Percentiles rank a stretch among this genome's conserved stretches.
Conservation (phyloP, 148 eudicot species). For the Chenopodium berlandieri region DNA sequence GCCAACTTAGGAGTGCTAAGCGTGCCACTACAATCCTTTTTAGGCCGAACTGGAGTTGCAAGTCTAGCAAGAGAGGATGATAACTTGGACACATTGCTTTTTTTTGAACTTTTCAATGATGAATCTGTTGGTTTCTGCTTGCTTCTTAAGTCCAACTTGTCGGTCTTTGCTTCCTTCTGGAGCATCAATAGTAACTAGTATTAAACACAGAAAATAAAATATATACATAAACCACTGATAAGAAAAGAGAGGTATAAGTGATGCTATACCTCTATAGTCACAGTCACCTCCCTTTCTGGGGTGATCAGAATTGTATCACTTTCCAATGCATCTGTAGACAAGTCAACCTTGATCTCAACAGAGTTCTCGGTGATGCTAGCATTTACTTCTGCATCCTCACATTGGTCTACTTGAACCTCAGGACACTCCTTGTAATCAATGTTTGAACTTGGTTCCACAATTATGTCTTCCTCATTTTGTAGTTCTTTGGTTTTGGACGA, state of each 20-base stretch:
- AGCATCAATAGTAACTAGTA: constrained; percentile 20
- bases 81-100: constrained; percentile 36
- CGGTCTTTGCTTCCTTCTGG: constrained; percentile 35
- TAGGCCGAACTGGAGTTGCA: constrained; percentile 28
- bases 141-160: constrained; percentile 29
- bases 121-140: constrained; percentile 33
- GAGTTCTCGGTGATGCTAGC: constrained; percentile 22
- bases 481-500: constrained; percentile 12
- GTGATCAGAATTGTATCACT: constrained; percentile 16
- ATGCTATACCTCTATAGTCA: constrained; percentile 33
- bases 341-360: constrained; percentile 16
- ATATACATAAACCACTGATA: not conserved
- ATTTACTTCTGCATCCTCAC: constrained; percentile 14
- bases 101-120: constrained; percentile 25
- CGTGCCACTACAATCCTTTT: constrained; percentile 27
- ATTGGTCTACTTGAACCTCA: constrained; percentile 14
- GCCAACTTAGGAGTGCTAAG: constrained; percentile 22
- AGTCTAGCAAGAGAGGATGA: constrained; percentile 35
- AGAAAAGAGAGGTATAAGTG: not conserved
- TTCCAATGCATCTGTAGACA: constrained; percentile 17
- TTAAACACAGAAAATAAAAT: not conserved
- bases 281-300: constrained; percentile 24
- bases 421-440: constrained; percentile 10
- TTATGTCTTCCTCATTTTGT: constrained; percentile 20
- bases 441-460: constrained; percentile 11